Percentiles rank a stretch among this genome's conserved stretches.
phyloP scores from a whole-genome alignment of 208 protist genomes.

The Acanthamoeba pearcei region DNA sequence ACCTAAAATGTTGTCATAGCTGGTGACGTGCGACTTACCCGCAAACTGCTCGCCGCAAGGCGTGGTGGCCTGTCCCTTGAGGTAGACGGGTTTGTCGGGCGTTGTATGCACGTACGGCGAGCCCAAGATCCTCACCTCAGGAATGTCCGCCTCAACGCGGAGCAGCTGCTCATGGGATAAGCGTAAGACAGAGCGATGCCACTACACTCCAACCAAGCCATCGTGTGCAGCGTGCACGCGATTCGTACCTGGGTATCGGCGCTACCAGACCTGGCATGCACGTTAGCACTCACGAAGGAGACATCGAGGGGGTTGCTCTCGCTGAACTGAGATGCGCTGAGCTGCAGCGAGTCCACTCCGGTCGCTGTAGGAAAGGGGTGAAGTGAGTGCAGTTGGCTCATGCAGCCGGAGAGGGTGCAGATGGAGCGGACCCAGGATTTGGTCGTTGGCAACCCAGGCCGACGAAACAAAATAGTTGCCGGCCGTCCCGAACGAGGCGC shows the following conservation, averaged over 20 bases:
- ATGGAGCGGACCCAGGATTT: neutral
- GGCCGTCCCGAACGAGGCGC: neutral
- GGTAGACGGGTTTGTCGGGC: slow-evolving; percentile 21
- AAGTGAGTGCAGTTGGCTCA: neutral
- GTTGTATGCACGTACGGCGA: neutral
- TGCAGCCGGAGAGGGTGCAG: slow-evolving; percentile 5
- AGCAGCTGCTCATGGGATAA: neutral
- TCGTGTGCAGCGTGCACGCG: too few species aligned
- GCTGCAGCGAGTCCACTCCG: neutral
- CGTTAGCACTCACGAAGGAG: neutral
- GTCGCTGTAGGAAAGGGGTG: neutral
- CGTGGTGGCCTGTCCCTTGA: slow-evolving; percentile 62
- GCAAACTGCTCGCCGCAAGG: neutral
- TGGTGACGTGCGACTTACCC: neutral
- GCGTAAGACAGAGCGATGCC: neutral
- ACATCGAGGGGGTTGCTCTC: neutral
- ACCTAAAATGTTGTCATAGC: neutral
- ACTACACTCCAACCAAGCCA: too few species aligned
- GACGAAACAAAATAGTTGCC: neutral
- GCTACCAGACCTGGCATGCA: neutral
- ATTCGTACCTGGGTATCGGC: neutral
- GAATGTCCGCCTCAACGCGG: neutral
- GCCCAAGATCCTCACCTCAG: slow-evolving; percentile 44
- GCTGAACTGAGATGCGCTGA: neutral
- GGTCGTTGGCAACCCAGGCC: neutral